Conservation (phyloP, 2,329 filamentous ascomycete species). For the Phaeoacremonium minimum region DNA sequence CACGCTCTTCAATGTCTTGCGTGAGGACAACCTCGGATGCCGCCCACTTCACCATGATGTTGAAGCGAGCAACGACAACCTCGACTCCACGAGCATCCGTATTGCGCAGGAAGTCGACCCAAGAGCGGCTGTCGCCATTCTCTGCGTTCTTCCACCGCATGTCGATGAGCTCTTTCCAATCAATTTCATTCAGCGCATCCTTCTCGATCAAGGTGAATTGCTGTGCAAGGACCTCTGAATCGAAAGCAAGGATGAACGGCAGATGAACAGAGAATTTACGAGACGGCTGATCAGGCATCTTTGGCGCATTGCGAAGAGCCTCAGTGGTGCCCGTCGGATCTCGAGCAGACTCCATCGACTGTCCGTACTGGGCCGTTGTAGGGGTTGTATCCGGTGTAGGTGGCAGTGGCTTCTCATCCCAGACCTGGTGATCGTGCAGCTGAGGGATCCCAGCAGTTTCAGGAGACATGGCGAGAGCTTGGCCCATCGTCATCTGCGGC, state of each 20-base stretch:
- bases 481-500: slow-evolving; percentile 41
- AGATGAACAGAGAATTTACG: slow-evolving; percentile 55
- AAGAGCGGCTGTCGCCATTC: slow-evolving; percentile 64
- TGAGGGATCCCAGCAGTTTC: slow-evolving; percentile 29
- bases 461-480: slow-evolving; percentile 40
- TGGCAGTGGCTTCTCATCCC: slow-evolving; percentile 38
- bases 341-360: slow-evolving; percentile 19
- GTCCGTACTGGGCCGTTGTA: slow-evolving; percentile 30
- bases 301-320: slow-evolving; percentile 28
- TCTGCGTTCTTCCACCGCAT: slow-evolving; percentile 74
- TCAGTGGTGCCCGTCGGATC: slow-evolving; percentile 29
- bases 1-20: slow-evolving; percentile 65
- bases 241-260: slow-evolving; percentile 77
- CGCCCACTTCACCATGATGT: slow-evolving; percentile 84
- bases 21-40: slow-evolving; percentile 77
- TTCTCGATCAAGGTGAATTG: slow-evolving; percentile 85
- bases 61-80: slow-evolving; percentile 81
- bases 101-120: slow-evolving; percentile 75
- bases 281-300: slow-evolving; percentile 18
- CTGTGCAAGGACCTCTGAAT: slow-evolving; percentile 73
- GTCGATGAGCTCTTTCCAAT: slow-evolving; percentile 83
- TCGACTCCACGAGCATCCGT: slow-evolving; percentile 72
- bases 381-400: slow-evolving; percentile 48
- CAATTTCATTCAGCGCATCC: slow-evolving; percentile 79
- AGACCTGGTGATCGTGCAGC: slow-evolving; percentile 34